Percentiles rank a stretch among this genome's conserved stretches.
Evolutionary conservation across 306 rosid genomes (phyloP).

Genomic region (Trifolium dubium): DNA sequence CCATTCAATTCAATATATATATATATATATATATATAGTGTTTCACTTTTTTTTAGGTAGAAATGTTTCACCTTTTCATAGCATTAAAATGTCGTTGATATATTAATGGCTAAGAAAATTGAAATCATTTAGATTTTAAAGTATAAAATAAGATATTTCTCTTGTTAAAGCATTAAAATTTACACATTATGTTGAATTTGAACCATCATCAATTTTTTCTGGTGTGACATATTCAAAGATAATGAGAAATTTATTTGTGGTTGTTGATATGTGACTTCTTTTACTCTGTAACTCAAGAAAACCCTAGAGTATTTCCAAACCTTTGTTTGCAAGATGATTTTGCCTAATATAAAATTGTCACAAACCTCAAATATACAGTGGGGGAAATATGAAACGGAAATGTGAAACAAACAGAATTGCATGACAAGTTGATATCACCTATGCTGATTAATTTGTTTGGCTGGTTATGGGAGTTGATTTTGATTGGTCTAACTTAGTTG

Average conservation of each 20-base stretch:
- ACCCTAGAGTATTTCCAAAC: neutral
- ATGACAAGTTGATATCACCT: too few species aligned
- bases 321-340: neutral
- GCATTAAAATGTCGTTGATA: neutral
- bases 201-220: neutral
- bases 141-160: neutral
- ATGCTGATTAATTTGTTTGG: too few species aligned
- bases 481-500: neutral
- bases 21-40: too few species aligned
- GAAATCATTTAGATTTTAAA: neutral
- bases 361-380: neutral
- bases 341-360: neutral
- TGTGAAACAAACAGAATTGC: too few species aligned
- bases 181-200: neutral
- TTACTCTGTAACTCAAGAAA: neutral
- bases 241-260: neutral
- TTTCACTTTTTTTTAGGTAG: neutral
- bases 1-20: neutral
- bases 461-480: neutral
- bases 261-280: neutral
- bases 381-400: neutral
- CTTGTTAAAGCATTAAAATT: neutral
- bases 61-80: too few species aligned
- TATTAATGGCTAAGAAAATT: neutral
- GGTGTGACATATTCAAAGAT: neutral